Conservation (phyloP, 2,329 filamentous ascomycete species). For the Lachnellula suecica region DNA sequence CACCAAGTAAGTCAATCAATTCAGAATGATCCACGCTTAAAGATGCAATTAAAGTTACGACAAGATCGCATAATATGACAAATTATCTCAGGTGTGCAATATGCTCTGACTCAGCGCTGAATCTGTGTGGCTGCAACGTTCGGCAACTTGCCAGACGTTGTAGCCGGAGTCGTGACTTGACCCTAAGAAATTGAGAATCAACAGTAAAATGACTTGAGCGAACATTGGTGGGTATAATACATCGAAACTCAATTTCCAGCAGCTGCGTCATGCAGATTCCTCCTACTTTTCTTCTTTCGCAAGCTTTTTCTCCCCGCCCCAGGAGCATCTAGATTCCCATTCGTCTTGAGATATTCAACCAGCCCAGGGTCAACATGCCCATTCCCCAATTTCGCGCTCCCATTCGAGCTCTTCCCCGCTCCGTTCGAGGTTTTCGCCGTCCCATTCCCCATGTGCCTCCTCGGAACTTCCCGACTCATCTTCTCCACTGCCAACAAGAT, state of each 20-base stretch:
- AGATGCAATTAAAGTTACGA: no score
- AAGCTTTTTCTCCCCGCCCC: conserved; percentile 8
- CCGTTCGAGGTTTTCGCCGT: conserved; percentile 1
- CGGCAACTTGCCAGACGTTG: no score
- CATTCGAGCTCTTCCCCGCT: not conserved
- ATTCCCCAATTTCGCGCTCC: not conserved
- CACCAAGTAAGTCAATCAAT: no score
- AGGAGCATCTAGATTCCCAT: conserved; percentile 7
- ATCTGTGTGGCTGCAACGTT: no score
- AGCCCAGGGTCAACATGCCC: not conserved
- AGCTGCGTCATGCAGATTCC: not conserved
- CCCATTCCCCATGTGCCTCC: conserved; percentile 2
- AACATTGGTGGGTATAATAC: not conserved
- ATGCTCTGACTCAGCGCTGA: no score
- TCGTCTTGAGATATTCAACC: not conserved
- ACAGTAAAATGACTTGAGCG: no score
- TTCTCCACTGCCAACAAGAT: conserved; percentile 2
- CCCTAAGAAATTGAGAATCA: no score
- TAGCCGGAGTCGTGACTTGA: no score
- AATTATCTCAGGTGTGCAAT: no score
- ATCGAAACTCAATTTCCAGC: not conserved
- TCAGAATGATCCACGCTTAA: no score
- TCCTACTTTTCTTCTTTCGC: conserved; percentile 11
- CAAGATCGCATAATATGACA: no score
- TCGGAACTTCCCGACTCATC: not conserved